Conservation (phyloP, 176 grass and related monocot species). For the bread wheat (Triticum aestivum) region DNA sequence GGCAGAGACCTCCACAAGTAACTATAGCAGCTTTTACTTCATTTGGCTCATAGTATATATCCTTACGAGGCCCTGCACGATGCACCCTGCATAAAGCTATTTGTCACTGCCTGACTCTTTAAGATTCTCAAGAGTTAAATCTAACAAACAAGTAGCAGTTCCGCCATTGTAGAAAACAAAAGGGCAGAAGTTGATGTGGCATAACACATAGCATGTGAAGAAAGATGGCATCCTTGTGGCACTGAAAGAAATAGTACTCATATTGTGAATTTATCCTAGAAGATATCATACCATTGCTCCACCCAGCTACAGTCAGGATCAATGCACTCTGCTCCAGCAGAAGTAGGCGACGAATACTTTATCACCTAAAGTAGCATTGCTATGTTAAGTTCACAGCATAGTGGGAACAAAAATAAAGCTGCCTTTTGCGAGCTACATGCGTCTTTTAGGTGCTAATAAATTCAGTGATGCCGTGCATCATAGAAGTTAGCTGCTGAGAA, state of each 20-base stretch:
- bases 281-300: constrained; percentile 74
- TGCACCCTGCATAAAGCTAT: constrained; percentile 67
- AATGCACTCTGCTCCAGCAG: constrained; percentile 90
- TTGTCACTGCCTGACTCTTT: constrained; percentile 24
- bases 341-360: constrained; percentile 79
- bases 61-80: constrained; percentile 80
- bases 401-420: background rate
- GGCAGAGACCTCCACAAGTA: constrained; percentile 88
- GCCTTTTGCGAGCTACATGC: background rate
- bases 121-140: constrained; percentile 1
- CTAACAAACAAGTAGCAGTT: background rate
- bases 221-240: background rate
- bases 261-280: background rate
- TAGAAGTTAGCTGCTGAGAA: background rate
- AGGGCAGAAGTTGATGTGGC: background rate
- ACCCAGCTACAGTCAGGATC: constrained; percentile 88
- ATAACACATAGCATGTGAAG: constrained; percentile 16
- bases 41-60: constrained; percentile 77
- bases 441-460: constrained; percentile 4
- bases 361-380: constrained; percentile 51
- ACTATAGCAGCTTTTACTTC: constrained; percentile 97
- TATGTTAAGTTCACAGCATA: constrained; percentile 25
- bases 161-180: background rate
- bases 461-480: background rate
- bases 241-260: constrained; percentile 1